Evolutionary conservation across 257 asterid species (phyloP), one percentile per base, ranked within the genome.

Genomic region (Jaltomata sinuosa): DNA sequence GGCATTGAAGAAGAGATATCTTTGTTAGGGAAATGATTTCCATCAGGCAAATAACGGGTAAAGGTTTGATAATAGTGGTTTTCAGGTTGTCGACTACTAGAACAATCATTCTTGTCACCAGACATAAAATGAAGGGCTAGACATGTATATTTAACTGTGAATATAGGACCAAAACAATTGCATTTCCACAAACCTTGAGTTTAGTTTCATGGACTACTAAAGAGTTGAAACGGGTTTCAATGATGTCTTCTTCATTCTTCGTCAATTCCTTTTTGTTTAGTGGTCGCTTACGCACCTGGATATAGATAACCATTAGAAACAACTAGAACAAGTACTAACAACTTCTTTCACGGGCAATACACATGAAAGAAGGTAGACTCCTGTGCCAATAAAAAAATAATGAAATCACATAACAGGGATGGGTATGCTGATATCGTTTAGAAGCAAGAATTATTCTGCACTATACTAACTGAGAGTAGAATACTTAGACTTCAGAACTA

Each of bases 251-350:
- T 61, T 96, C 99, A 85, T 92, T 96, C 94, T 96, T 96, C 18
- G 95, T 79, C 84, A 92, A 86, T 88, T 94, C 98, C 88, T 88
- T 93, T 84, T 94, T 96, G 90, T 96, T 96, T 53, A 94, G 91
- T 65, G 99, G 98, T 85, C 99, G 87, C 90, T 94, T 96, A 36
- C 98, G 90, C 89, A 96, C 99, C 99, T 96, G 94, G 64, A 86
- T 84, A 62, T 62, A 84, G 62, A 18, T 80, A 77, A 79, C 6
- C 78, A 55, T 84, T 71, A 84, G 85, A 81, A 78, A 85, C 72
- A 78, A 47, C 15, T 64, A 62, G 59, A 84, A 85, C 21, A 61
- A 47, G 74, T 18, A 65, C 52, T 64, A 65, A 49, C 40, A 14
- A 82, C 32, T 61, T 47, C 10, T 7, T 82, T 49, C 61, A 16